Base-by-base conservation (phyloP, 805 yeast species). In the Ogataea polymorpha region DNA sequence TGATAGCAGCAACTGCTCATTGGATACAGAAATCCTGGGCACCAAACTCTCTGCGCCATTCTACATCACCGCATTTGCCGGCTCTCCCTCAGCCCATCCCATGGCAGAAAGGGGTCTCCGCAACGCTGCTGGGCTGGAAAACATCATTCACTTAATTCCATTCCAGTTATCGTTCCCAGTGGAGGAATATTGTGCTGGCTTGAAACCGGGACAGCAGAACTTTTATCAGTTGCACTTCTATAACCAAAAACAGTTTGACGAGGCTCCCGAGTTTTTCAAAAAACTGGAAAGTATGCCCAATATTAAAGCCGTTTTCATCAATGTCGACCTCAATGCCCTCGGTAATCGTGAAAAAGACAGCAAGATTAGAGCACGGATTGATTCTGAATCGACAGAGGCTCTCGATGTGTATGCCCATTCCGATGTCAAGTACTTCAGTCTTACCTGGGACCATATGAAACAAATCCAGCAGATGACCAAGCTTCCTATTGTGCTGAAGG, bases 331-430 rank as follows among this genome's bases (percentile, higher is more conserved):
- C 0, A 91, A 96, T 3, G 82, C 84, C 43, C 67, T 86, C 30
- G 96, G 96, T 7, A 76, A 90, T 46, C 76, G 96, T 49, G 96
- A 88, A 62, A 86, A 85, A 58, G 96, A 88, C 56, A 77, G 79
- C 78, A 75, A 87, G 46, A 66, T 79, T 43, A 84, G 84, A 61
- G 75, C 77, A 44, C 62, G 69, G 18, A 69, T 77, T 72, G 75
- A 51, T 72, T 71, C 68, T 2, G 51, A 39, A 4, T 23, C 39
- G 4, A 38, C 38, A n/a, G 45, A 37, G 0, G 49, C 39, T 23
- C 37, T 56, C 25, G 35, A 32, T 10, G 38, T 26, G 14, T 45
- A 45, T 42, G 49, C 30, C 9, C 23, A 36, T 13, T 24, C 31
- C 7, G 45, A 39, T 6, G 40, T 38, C 6, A 32, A 41, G n/a